Evolutionary conservation across 2,329 filamentous ascomycete genomes (phyloP).

Genomic region (Onygenales sp.): DNA sequence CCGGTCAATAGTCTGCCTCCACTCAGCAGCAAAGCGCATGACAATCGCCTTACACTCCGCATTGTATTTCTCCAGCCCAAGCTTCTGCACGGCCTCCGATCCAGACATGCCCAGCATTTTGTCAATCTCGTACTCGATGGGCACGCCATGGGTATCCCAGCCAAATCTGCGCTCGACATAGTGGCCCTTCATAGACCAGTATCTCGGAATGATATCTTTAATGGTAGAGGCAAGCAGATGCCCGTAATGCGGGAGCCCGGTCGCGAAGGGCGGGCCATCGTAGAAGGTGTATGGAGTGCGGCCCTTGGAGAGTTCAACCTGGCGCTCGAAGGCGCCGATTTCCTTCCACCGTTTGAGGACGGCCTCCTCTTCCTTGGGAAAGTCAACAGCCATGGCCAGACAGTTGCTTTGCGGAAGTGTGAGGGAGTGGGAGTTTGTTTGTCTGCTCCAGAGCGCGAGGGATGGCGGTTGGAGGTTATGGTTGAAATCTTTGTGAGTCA

Average conservation of each 20-base stretch:
- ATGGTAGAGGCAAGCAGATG: conserved; percentile 87
- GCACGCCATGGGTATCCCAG: conserved; percentile 91
- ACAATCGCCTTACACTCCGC: conserved; percentile 85
- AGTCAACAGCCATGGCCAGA: conserved; percentile 71
- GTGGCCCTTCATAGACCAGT: conserved; percentile 95
- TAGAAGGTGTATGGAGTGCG: conserved; percentile 89
- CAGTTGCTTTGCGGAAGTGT: conserved; percentile 10
- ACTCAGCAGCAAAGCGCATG: conserved; percentile 80
- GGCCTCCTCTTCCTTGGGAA: conserved; percentile 81
- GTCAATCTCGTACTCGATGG: conserved; percentile 95
- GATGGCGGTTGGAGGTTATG: conserved; percentile 5
- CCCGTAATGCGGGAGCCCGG: conserved; percentile 58
- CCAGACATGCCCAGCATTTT: conserved; percentile 88
- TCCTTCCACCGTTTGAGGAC: conserved; percentile 81
- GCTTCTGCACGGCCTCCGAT: conserved; percentile 73
- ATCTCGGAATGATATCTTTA: conserved; percentile 92
- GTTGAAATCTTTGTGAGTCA: conserved; percentile 9
- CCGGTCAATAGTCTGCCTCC: conserved; percentile 78
- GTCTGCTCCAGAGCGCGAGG: conserved; percentile 2
- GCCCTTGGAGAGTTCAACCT: conserved; percentile 77
- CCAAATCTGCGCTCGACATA: conserved; percentile 89
- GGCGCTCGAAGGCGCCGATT: conserved; percentile 81
- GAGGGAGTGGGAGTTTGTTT: not conserved
- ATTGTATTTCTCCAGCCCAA: conserved; percentile 86
- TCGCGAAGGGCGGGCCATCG: conserved; percentile 74